Evolutionary conservation across 2,329 filamentous ascomycete species (phyloP).

Genomic region (Colletotrichum theobromicola): DNA sequence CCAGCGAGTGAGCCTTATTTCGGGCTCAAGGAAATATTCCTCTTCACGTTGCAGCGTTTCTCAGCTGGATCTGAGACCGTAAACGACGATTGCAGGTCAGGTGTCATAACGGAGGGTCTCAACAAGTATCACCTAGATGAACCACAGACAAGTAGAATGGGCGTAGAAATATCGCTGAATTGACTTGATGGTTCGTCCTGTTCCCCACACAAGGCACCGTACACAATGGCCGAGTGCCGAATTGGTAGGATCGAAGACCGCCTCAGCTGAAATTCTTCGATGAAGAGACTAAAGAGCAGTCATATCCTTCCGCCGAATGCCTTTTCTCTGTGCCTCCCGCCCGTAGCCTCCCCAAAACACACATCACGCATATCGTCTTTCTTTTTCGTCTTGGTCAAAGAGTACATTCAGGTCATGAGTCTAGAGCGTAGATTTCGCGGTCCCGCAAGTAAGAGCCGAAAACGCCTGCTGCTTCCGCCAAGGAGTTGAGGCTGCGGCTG

Average conservation of each 20-base stretch:
- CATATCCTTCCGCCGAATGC: background rate
- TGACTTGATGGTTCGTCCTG: background rate
- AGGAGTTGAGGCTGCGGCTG: background rate
- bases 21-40: background rate
- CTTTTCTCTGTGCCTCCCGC: background rate
- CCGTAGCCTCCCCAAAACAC: background rate
- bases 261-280: background rate
- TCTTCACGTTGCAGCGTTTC: background rate
- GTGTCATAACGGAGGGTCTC: background rate
- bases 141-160: background rate
- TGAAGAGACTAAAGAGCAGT: background rate
- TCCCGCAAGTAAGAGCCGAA: background rate
- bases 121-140: background rate
- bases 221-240: background rate
- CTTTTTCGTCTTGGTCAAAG: conserved; percentile 12
- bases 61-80: background rate
- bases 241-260: background rate
- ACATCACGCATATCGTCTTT: background rate
- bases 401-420: conserved; percentile 21
- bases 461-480: background rate
- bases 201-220: background rate
- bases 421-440: conserved; percentile 12
- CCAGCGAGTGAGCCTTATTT: background rate
- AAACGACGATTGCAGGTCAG: background rate
- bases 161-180: background rate